Base-by-base conservation (phyloP, 2,329 filamentous ascomycete species). In the Microdochium trichocladiopsis region DNA sequence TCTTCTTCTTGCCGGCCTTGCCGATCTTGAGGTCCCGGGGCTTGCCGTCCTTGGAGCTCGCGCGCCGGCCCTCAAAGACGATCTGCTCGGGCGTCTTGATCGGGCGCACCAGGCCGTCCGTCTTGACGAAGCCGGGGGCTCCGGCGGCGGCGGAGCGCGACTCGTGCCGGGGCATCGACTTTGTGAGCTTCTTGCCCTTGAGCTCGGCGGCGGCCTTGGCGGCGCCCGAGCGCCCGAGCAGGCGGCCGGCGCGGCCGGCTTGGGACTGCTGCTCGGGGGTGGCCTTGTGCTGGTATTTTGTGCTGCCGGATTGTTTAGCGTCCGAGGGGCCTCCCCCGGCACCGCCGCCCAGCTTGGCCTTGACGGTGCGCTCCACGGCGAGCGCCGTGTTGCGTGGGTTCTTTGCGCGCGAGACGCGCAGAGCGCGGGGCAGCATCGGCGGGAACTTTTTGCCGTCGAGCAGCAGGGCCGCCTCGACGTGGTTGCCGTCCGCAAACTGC, bases 391-490 rank as follows among this genome's bases (percentile, higher is more conserved):
- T 83, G 63, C 79, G 77, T 33, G 79, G 80, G 53, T 87, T 87
- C 69, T 91, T 93, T 64, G 94, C 94, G 55, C 94, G 85, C 48
- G 83, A 87, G 48, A 99, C 92, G 51, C 94, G 87, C 31, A 99
- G 77, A 58, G 86, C 81, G 47, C 94, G 85, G 10, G 93, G 93
- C n/a, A 97, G 83, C 82, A 96, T 86, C 18, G 93, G 93, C 16
- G 93, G 91, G 64, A 92, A 97, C 62, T 89, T 94, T 76, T 97
- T 95, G 56, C 84, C 92, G 66, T 96, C 82, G 55, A 93, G 82
- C 37, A 95, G 79, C 12, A 99, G 79, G 2, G 94, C 94, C n/a
- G 87, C 82, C 70, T 99, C 94, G 47, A 99, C 93, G 47, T 86
- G 78, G 62, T 95, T 96, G 56, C 79, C 83, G 62, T 97, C 90